Evolutionary conservation across 2,329 filamentous ascomycete genomes (phyloP).

Genomic region (Westerdykella aurantiaca): DNA sequence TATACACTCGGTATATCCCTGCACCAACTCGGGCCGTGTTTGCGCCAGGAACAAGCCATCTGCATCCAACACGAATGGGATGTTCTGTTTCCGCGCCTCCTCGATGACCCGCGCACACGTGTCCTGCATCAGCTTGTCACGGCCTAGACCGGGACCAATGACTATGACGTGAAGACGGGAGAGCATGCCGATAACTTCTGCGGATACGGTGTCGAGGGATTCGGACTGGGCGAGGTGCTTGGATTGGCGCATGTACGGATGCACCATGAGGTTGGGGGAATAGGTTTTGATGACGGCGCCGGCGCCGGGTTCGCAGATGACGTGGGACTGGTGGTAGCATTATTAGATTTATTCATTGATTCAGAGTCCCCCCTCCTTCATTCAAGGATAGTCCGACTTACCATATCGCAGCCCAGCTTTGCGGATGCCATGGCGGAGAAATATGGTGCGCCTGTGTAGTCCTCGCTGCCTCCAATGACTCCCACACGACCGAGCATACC

Average conservation of each 20-base stretch:
- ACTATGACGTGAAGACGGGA: constrained; percentile 86
- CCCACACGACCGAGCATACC: constrained; percentile 87
- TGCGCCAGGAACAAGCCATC: constrained; percentile 79
- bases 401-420: constrained; percentile 84
- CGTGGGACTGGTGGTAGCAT: constrained; percentile 60
- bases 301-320: constrained; percentile 89
- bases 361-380: neutral
- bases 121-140: constrained; percentile 83
- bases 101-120: constrained; percentile 73
- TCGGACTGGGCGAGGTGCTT: constrained; percentile 52
- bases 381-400: constrained; percentile 36
- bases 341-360: constrained; percentile 6
- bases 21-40: constrained; percentile 67
- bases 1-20: constrained; percentile 76
- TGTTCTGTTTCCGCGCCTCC: constrained; percentile 63
- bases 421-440: constrained; percentile 98
- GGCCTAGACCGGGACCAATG: constrained; percentile 84
- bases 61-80: constrained; percentile 86
- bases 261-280: constrained; percentile 97
- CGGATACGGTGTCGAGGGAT: constrained; percentile 57
- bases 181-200: constrained; percentile 71
- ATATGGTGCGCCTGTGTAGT: constrained; percentile 96
- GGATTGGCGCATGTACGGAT: constrained; percentile 85
- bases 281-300: constrained; percentile 89
- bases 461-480: constrained; percentile 90